Base-by-base conservation (phyloP, 768 basidiomycete genomes). In the Agaricus subrufescens region DNA sequence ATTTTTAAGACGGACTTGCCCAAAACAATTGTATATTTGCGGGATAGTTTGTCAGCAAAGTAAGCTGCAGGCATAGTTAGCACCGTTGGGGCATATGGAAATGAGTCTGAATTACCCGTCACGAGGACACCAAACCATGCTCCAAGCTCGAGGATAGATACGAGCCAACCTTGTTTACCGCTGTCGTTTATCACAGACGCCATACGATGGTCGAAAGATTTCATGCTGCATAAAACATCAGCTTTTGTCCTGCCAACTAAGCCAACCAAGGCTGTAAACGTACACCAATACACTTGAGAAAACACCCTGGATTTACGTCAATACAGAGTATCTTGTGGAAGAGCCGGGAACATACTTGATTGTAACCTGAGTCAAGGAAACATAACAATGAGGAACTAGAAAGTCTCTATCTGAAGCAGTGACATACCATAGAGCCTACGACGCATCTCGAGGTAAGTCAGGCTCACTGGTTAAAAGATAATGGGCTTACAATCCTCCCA, bases 81-180 rank as follows among this genome's bases (percentile, higher is more conserved):
- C 26, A 15, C 40, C 25, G 42, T 42, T 54, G 23, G 9, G 30
- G 34, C 10, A 50, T 38, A 19, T 12, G 31, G 23, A 23, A 19
- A 30, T 26, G n/a, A 26, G 27, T 23, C 31, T 39, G 1, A 47
- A 60, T 56, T 58, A 69, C 88, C 89, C 46, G 87, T 87, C 53
- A 79, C 69, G 19, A 92, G 77, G 10, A 87, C 85, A 58, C 89
- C 89, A 57, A 85, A 73, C 84, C 89, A 89, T 25, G 89, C 89
- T 55, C 84, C 85, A 12, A 87, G 75, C 69, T 88, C 86, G 37
- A 90, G 77, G 63, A 90, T 87, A 23, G 87, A 73, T 12, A 88
- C 87, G 3, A 91, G 72, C 82, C 87, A 86, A 9, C 87, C 89
- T 69, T 86, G 83, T 25, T 75, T 81, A 8, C 70, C 74, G 6